Evolutionary conservation across 345 rosid species (phyloP), one percentile per base, ranked within the genome.

Genomic region (Reutealis trisperma): DNA sequence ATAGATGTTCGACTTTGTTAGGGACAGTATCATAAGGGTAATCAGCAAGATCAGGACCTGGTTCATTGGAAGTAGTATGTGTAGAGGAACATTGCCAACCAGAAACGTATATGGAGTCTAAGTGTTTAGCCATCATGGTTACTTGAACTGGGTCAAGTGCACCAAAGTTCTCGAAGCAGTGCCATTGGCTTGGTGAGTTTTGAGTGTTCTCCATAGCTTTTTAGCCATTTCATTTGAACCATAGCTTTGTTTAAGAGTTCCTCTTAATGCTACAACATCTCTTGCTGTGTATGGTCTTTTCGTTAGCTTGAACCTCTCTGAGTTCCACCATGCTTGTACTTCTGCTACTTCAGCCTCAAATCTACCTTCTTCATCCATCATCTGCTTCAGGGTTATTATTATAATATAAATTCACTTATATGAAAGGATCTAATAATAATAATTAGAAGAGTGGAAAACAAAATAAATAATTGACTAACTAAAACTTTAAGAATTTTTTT

Each of bases 11-110:
- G 1, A 96, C 99, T 71, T 94, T 92, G 88, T 94, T 96, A 0
- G 98, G 98, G 74, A 96, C 97, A 11, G 99, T 96, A 78, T 96
- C 97, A 14, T 92, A 92, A 0, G 97, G 99, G 67, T 96, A 96
- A 61, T 94, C 99, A 12, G 98, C 97, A n/a, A 91, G 98, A 84
- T 92, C 97, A 0, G 99, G 99, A 25, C 97, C 99, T 3, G 98
- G 99, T 79, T 94, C 98, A 22, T 94, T 94, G 76, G 97, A 90
- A 69, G 85, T 75, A 27, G 97, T 92, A 84, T 94, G 97, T 13
- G 97, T 96, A n/a, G 99, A 96, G 16, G 97, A 96, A 85, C 99
- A 96, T 76, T 96, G 97, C 98, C 99, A 96, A 34, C 99, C 99
- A 5, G 98, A 96, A 75, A 96, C 97, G 32, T 94, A 94, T 51